A percentile compares a stretch with the other conserved stretches of the same genome.
Evolutionary conservation across 768 basidiomycete genomes (phyloP).

Genomic region (Boletus tomentosulus): DNA sequence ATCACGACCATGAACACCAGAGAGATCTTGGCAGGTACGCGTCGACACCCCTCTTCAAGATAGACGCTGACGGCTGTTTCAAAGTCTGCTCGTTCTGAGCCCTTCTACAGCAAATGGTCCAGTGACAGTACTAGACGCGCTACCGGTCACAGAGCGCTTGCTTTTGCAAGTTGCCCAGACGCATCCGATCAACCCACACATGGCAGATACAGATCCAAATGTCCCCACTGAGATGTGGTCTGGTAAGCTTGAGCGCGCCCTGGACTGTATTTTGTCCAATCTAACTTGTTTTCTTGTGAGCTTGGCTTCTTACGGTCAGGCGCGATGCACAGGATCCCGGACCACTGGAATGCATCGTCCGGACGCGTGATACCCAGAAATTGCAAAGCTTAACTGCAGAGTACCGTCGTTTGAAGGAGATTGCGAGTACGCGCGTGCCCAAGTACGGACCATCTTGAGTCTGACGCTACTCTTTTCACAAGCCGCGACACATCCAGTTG

Average conservation of each 20-base stretch:
- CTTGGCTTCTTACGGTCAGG: conserved; percentile 51
- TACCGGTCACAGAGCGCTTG: conserved; percentile 56
- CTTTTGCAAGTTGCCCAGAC: conserved; percentile 56
- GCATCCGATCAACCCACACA: conserved; percentile 35
- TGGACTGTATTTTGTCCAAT: neutral
- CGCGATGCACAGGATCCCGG: conserved; percentile 36
- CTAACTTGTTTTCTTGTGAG: conserved; percentile 30
- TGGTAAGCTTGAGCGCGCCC: conserved; percentile 32
- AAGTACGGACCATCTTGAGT: neutral
- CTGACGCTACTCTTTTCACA: conserved; percentile 1
- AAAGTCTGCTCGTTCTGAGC: conserved; percentile 20
- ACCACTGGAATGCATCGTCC: conserved; percentile 43
- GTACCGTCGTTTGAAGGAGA: conserved; percentile 53
- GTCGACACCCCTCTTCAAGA: neutral
- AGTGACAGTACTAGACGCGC: conserved; percentile 7
- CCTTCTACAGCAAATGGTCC: neutral
- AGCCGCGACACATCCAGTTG: conserved; percentile 7
- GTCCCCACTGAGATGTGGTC: conserved; percentile 33
- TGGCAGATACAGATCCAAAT: conserved; percentile 18
- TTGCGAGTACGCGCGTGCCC: conserved; percentile 37
- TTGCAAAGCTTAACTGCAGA: conserved; percentile 48
- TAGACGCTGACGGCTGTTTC: conserved; percentile 1
- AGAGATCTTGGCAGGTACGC: conserved; percentile 55
- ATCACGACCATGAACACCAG: conserved; percentile 38
- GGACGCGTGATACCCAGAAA: conserved; percentile 39